These are phyloP conservation scores for Dillenia suffruticosa DNA, from an alignment of 164 flowering plant genomes.

Conservation along the genomic window DNA sequence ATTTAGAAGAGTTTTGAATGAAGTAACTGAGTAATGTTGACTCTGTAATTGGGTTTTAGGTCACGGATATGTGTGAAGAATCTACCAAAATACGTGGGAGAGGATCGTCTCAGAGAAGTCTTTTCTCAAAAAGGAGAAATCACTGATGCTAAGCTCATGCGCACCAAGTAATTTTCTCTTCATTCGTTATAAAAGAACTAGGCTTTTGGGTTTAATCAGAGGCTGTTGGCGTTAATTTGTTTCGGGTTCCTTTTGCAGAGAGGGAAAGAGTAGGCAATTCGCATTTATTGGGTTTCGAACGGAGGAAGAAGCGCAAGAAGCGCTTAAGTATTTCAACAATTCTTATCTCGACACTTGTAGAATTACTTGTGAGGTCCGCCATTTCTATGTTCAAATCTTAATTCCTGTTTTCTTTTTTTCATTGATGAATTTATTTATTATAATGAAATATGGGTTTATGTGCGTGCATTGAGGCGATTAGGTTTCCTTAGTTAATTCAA, in stretches of 20 bases:
- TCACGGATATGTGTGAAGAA: conserved; percentile 88
- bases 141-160: conserved; percentile 82
- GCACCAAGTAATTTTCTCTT: conserved; percentile 44
- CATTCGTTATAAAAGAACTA: not conserved
- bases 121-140: conserved; percentile 92
- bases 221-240: not conserved
- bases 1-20: too few relatives aligned
- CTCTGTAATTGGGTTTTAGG: conserved; percentile 28
- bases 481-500: too few relatives aligned
- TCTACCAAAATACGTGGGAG: conserved; percentile 61
- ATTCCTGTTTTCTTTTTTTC: too few relatives aligned
- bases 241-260: conserved; percentile 34
- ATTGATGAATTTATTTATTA: too few relatives aligned
- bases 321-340: conserved; percentile 68
- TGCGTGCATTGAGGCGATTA: too few relatives aligned
- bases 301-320: conserved; percentile 69
- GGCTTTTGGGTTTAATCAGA: not conserved
- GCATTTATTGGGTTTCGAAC: conserved; percentile 85
- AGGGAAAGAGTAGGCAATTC: conserved; percentile 89
- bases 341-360: conserved; percentile 67
- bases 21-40: not conserved
- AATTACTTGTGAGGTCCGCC: conserved; percentile 73
- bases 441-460: too few relatives aligned
- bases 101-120: conserved; percentile 71
- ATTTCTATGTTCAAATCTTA: not conserved